Conservation (phyloP, 257 asterid species). For the Coffea eugenioides region DNA sequence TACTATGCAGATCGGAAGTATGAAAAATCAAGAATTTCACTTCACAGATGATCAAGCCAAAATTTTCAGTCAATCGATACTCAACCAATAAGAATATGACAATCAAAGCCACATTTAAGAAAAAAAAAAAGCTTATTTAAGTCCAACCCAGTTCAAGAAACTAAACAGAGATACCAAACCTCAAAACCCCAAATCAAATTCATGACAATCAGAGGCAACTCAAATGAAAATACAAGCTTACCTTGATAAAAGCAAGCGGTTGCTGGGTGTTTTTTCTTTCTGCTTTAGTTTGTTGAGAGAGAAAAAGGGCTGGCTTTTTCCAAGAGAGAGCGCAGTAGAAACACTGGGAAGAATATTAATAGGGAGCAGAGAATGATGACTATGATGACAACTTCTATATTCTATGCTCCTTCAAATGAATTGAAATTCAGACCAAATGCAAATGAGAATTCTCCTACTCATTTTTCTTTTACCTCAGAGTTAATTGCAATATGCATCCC, state of each 20-base stretch:
- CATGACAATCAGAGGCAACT: background rate
- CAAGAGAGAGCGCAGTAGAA: background rate
- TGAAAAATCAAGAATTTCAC: background rate
- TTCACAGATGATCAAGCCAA: background rate
- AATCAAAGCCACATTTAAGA: background rate
- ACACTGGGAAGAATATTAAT: constrained; percentile 11
- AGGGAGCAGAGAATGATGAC: background rate
- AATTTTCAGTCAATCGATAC: background rate
- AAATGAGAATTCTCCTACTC: background rate
- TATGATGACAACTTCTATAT: background rate
- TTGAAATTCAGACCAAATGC: background rate
- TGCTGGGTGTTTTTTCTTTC: background rate
- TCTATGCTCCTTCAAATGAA: background rate
- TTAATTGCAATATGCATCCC: no score
- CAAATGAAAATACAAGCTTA: background rate
- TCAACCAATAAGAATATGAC: background rate
- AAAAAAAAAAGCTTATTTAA: background rate
- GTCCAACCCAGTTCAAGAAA: constrained; percentile 6
- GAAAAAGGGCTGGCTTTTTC: background rate
- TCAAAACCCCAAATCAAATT: background rate
- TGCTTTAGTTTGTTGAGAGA: background rate
- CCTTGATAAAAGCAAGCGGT: constrained; percentile 9
- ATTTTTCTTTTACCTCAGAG: no score
- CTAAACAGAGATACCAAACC: background rate
- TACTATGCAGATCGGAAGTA: background rate